Evolutionary conservation across 148 eudicot genomes (phyloP).

Genomic region (Rhododendron kiyosumense): DNA sequence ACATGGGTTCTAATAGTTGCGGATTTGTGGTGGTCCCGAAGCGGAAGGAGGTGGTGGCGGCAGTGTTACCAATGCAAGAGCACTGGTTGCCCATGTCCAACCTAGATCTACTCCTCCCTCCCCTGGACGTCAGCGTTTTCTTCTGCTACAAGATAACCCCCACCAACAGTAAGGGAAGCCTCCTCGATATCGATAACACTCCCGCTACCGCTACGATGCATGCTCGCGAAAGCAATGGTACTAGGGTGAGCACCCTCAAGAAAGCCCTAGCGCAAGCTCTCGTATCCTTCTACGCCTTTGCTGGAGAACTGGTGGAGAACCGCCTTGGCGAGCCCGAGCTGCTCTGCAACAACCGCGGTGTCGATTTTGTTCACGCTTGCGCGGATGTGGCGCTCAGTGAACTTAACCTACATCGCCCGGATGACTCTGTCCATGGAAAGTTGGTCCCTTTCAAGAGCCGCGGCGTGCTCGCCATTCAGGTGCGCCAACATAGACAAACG

Average conservation of each 20-base stretch:
- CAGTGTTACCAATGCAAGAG: slow-evolving; percentile 7
- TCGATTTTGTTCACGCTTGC: slow-evolving; percentile 1
- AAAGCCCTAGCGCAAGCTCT: slow-evolving; percentile 6
- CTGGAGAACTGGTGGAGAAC: slow-evolving; percentile 6
- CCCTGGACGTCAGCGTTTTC: slow-evolving; percentile 4
- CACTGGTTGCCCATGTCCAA: slow-evolving; percentile 12
- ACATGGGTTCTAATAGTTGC: neutral
- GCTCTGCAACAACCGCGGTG: slow-evolving; percentile 6
- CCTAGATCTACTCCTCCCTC: slow-evolving; percentile 8
- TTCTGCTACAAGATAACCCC: slow-evolving; percentile 7
- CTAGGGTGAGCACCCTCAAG: neutral
- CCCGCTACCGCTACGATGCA: neutral
- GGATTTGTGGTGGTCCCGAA: neutral
- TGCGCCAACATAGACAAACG: neutral
- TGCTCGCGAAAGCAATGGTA: neutral
- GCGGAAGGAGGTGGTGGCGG: slow-evolving; percentile 6
- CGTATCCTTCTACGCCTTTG: slow-evolving; percentile 1
- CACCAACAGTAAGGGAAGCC: neutral
- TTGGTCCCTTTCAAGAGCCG: neutral
- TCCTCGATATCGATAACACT: no score
- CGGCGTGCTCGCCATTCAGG: slow-evolving; percentile 6
- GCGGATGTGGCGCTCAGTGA: slow-evolving; percentile 4
- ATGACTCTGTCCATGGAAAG: slow-evolving; percentile 4
- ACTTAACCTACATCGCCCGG: neutral
- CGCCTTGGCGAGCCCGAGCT: slow-evolving; percentile 7